These are phyloP conservation scores for Cercospora canescens DNA, from an alignment of 2,329 filamentous ascomycete genomes.

Conservation along the genomic window DNA sequence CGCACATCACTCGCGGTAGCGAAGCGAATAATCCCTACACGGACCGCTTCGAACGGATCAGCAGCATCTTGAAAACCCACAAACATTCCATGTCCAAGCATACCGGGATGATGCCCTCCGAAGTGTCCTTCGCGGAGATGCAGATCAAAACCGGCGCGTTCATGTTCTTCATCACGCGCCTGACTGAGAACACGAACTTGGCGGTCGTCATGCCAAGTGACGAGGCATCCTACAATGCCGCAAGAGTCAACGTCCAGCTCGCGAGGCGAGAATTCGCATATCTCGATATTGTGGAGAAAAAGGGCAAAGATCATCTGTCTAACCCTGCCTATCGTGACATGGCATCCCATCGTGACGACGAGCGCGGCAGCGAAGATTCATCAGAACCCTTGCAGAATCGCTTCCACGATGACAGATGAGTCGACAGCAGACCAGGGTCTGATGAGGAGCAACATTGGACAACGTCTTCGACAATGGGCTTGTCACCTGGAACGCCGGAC, in stretches of 20 bases:
- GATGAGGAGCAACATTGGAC: background rate
- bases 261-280: constrained; percentile 79
- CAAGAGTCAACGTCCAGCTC: constrained; percentile 85
- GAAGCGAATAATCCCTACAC: constrained; percentile 79
- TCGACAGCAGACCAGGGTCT: background rate
- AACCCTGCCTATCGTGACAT: constrained; percentile 14
- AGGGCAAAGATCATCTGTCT: constrained; percentile 28
- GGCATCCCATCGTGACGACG: constrained; percentile 15
- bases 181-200: constrained; percentile 97
- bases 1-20: constrained; percentile 76
- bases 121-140: constrained; percentile 78
- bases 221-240: constrained; percentile 87
- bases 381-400: constrained; percentile 16
- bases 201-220: constrained; percentile 89
- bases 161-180: constrained; percentile 91
- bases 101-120: constrained; percentile 76
- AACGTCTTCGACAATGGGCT: background rate
- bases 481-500: background rate
- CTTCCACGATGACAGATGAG: constrained; percentile 18
- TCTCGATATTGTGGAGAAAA: constrained; percentile 50
- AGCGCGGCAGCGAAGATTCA: constrained; percentile 20
- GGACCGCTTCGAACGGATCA: constrained; percentile 91
- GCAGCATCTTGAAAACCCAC: constrained; percentile 97
- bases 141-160: constrained; percentile 80
- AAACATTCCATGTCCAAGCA: constrained; percentile 78